Evolutionary conservation across 441 rosid genomes (phyloP).

Genomic region (Brassica hybrid): DNA sequence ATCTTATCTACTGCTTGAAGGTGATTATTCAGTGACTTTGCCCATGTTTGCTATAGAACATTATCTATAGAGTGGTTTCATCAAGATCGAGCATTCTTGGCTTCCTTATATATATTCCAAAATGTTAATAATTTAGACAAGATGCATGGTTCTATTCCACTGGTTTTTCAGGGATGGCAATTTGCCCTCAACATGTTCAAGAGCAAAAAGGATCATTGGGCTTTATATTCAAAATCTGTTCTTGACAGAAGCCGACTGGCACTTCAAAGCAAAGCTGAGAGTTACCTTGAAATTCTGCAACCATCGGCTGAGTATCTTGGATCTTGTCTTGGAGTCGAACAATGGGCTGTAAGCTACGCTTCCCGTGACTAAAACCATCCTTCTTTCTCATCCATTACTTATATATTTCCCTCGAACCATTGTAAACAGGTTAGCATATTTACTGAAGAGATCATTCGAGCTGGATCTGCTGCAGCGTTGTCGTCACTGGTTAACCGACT

Average conservation of each 20-base stretch:
- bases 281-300: constrained; percentile 84
- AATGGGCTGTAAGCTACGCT: constrained; percentile 77
- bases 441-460: constrained; percentile 96
- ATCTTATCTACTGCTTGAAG: constrained; percentile 92
- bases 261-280: constrained; percentile 86
- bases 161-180: constrained; percentile 79
- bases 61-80: constrained; percentile 16
- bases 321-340: constrained; percentile 83
- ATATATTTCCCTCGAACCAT: constrained; percentile 13
- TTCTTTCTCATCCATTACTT: constrained; percentile 22
- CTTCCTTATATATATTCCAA: constrained; percentile 6
- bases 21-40: constrained; percentile 46
- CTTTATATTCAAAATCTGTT: constrained; percentile 91
- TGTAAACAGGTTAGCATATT: constrained; percentile 78
- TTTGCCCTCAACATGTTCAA: constrained; percentile 70
- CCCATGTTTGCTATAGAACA: constrained; percentile 17
- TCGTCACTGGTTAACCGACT: constrained; percentile 89
- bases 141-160: constrained; percentile 25
- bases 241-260: constrained; percentile 97
- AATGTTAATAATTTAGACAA: background rate
- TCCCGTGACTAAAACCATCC: constrained; percentile 24
- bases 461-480: constrained; percentile 96
- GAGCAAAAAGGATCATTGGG: constrained; percentile 73
- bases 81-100: constrained; percentile 24
- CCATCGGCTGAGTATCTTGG: constrained; percentile 98